phyloP scores from a whole-genome alignment of 2,329 filamentous ascomycete genomes.

The Aspergillus ruber region DNA sequence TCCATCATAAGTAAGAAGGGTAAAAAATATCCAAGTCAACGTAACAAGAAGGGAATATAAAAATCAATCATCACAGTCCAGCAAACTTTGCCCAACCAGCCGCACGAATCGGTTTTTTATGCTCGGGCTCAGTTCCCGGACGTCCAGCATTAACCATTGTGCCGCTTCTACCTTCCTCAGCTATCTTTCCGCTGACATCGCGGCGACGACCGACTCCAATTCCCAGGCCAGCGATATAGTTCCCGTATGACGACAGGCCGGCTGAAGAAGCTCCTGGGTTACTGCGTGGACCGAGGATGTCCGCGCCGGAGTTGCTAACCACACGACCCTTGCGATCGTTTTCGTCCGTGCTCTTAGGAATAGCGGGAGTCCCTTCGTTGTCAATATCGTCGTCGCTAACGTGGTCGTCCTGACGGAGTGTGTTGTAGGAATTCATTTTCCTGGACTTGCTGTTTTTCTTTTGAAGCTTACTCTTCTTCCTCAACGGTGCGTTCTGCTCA shows the following conservation, averaged over 20 bases:
- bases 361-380: background rate
- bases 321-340: slow-evolving; percentile 38
- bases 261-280: slow-evolving; percentile 22
- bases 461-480: slow-evolving; percentile 25
- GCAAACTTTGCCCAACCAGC: slow-evolving; percentile 44
- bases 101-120: slow-evolving; percentile 23
- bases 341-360: slow-evolving; percentile 15
- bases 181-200: slow-evolving; percentile 43
- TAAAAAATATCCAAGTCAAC: background rate
- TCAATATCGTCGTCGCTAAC: slow-evolving; percentile 18
- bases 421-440: slow-evolving; percentile 28
- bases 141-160: slow-evolving; percentile 11
- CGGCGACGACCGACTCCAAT: slow-evolving; percentile 42
- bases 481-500: slow-evolving; percentile 10
- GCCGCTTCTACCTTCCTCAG: slow-evolving; percentile 39
- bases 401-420: slow-evolving; percentile 26
- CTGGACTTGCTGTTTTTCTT: slow-evolving; percentile 23
- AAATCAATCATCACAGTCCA: slow-evolving; percentile 26
- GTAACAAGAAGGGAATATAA: slow-evolving; percentile 1
- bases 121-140: slow-evolving; percentile 10
- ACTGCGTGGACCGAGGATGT: slow-evolving; percentile 19
- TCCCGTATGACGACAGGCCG: slow-evolving; percentile 33
- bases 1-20: background rate
- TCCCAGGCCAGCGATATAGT: slow-evolving; percentile 37
- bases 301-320: slow-evolving; percentile 38